Conservation (phyloP, 768 basidiomycete genomes). For the Serendipita sp. region DNA sequence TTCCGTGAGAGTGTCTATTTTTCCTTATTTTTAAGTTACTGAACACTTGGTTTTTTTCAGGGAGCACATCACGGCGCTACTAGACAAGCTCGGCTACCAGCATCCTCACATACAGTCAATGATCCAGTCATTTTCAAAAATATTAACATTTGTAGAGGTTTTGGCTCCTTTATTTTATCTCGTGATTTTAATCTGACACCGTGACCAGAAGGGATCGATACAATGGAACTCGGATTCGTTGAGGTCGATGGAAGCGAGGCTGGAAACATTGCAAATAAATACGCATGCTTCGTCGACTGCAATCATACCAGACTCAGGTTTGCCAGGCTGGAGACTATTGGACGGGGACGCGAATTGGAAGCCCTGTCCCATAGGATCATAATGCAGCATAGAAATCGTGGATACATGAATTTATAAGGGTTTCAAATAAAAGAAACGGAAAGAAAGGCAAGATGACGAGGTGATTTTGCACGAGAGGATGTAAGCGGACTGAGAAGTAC, state of each 20-base stretch:
- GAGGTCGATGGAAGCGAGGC: background rate
- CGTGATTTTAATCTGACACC: background rate
- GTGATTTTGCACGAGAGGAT: background rate
- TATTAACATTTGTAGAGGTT: conserved; percentile 12
- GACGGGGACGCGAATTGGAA: conserved; percentile 33
- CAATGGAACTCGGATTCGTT: conserved; percentile 8
- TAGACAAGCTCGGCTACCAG: too few relatives aligned
- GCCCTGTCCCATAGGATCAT: conserved; percentile 46
- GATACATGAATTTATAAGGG: background rate
- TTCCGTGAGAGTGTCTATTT: conserved; percentile 16
- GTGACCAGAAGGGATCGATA: conserved; percentile 9
- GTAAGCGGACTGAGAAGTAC: background rate
- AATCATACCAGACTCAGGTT: background rate
- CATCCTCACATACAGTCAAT: too few relatives aligned
- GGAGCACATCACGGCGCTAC: too few relatives aligned
- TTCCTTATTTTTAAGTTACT: conserved; percentile 1
- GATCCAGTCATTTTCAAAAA: conserved; percentile 36
- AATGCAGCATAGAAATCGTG: background rate
- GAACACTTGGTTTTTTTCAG: too few relatives aligned
- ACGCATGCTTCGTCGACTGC: background rate
- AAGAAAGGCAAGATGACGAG: background rate
- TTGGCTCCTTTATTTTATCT: background rate
- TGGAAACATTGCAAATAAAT: conserved; percentile 10
- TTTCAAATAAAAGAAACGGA: background rate
- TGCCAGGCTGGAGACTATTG: conserved; percentile 38